Conservation (phyloP, 129 eudicot species). For the Chrysanthemum makinoi region DNA sequence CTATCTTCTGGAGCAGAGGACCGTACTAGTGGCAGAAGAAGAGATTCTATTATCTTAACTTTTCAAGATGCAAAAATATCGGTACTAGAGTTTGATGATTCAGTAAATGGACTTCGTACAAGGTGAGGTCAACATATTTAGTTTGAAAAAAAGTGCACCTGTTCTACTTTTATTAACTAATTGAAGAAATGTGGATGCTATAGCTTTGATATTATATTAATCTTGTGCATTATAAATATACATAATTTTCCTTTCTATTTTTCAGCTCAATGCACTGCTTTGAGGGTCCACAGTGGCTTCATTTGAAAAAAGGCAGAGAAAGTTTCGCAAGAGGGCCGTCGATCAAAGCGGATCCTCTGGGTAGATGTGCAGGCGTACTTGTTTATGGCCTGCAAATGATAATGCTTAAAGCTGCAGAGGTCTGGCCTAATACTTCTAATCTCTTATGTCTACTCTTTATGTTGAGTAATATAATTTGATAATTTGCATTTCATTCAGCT, state of each 20-base stretch:
- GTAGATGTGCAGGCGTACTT: slow-evolving; percentile 91
- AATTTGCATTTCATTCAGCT: neutral
- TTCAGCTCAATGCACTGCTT: slow-evolving; percentile 99
- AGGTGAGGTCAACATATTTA: slow-evolving; percentile 44
- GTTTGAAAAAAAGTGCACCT: neutral
- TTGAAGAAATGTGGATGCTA: neutral
- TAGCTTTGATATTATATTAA: neutral
- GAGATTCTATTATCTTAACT: slow-evolving; percentile 85
- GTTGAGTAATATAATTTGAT: neutral
- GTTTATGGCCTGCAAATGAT: slow-evolving; percentile 90
- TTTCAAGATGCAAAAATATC: slow-evolving; percentile 93
- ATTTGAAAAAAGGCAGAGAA: slow-evolving; percentile 87
- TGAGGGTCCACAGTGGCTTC: slow-evolving; percentile 95
- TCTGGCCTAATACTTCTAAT: slow-evolving; percentile 29
- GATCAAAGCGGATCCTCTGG: slow-evolving; percentile 88
- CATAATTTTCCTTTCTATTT: neutral
- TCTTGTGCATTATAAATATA: neutral
- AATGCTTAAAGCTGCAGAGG: slow-evolving; percentile 95
- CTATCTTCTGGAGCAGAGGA: slow-evolving; percentile 63
- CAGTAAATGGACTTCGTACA: slow-evolving; percentile 76
- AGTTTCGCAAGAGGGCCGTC: slow-evolving; percentile 82
- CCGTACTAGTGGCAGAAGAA: slow-evolving; percentile 63
- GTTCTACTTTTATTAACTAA: neutral
- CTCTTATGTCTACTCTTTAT: slow-evolving; percentile 10
- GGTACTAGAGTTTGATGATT: slow-evolving; percentile 88